Percentiles rank a stretch among this genome's conserved stretches.
These are phyloP conservation scores for Venturia aucupariae DNA, from an alignment of 2,329 filamentous ascomycete species.

Conservation along the genomic window DNA sequence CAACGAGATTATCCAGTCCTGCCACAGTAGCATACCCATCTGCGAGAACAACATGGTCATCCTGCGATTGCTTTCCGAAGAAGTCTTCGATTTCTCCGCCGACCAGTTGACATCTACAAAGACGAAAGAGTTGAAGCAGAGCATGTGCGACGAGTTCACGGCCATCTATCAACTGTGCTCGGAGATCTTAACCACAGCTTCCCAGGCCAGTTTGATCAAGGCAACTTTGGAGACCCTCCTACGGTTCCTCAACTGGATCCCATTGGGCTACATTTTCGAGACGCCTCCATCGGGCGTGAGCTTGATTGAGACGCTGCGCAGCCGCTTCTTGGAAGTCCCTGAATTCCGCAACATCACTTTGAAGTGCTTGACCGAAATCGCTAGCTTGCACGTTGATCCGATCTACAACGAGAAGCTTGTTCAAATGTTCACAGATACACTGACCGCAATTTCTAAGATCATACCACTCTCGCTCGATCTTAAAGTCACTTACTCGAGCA, in stretches of 20 bases:
- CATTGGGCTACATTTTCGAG: constrained; percentile 96
- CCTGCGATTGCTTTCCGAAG: constrained; percentile 85
- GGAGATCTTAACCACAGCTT: constrained; percentile 84
- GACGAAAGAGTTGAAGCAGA: constrained; percentile 91
- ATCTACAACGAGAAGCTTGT: constrained; percentile 93
- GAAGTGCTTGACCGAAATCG: constrained; percentile 96
- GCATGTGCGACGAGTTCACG: constrained; percentile 98
- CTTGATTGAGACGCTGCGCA: constrained; percentile 88
- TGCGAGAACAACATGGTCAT: constrained; percentile 99
- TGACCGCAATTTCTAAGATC: constrained; percentile 86
- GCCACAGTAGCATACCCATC: constrained; percentile 88
- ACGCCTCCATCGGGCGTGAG: constrained; percentile 52
- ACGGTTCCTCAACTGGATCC: constrained; percentile 98
- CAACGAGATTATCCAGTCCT: constrained; percentile 97
- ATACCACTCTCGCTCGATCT: constrained; percentile 86
- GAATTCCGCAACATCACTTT: constrained; percentile 96
- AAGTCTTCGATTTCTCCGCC: constrained; percentile 97
- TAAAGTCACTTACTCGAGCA: constrained; percentile 81
- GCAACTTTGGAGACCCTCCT: constrained; percentile 94
- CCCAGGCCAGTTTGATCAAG: constrained; percentile 80
- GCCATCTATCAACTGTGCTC: constrained; percentile 97
- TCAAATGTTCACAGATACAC: constrained; percentile 95
- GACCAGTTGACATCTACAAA: constrained; percentile 99
- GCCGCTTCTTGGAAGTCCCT: constrained; percentile 81
- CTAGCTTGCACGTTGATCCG: constrained; percentile 76